Evolutionary conservation across 169 alveolate genomes (phyloP).

Genomic region (Plasmodium relictum): DNA sequence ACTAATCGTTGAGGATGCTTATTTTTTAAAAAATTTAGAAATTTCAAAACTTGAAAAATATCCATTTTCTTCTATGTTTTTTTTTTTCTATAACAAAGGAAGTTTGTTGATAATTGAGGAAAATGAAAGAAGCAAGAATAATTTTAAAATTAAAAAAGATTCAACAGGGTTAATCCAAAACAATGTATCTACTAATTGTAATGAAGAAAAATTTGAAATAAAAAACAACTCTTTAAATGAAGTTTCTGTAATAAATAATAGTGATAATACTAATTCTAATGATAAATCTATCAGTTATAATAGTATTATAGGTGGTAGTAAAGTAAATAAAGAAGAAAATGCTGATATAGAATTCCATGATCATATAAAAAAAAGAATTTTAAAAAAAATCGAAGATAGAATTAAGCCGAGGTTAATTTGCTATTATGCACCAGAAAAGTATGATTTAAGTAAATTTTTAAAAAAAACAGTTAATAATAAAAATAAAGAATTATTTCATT

Average conservation of each 20-base stretch:
- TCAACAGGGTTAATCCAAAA: no score
- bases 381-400: constrained; percentile 35
- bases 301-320: not conserved
- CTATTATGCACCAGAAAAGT: constrained; percentile 36
- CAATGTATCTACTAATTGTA: no score
- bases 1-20: constrained; percentile 7
- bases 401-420: constrained; percentile 55
- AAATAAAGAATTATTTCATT: constrained; percentile 14
- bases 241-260: not conserved
- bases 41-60: not conserved
- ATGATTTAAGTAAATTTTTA: constrained; percentile 27
- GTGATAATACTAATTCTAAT: not conserved
- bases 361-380: constrained; percentile 29
- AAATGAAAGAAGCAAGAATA: not conserved
- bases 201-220: no score
- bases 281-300: not conserved
- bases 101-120: not conserved
- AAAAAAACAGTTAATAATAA: constrained; percentile 15
- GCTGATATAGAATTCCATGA: constrained; percentile 9
- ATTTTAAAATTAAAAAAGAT: no score
- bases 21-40: not conserved
- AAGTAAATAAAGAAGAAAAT: not conserved
- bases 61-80: constrained; percentile 14
- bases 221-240: no score
- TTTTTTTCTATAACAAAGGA: constrained; percentile 13